Evolutionary conservation across 2,329 filamentous ascomycete genomes (phyloP).

Genomic region (Penicillium hesseltinei): DNA sequence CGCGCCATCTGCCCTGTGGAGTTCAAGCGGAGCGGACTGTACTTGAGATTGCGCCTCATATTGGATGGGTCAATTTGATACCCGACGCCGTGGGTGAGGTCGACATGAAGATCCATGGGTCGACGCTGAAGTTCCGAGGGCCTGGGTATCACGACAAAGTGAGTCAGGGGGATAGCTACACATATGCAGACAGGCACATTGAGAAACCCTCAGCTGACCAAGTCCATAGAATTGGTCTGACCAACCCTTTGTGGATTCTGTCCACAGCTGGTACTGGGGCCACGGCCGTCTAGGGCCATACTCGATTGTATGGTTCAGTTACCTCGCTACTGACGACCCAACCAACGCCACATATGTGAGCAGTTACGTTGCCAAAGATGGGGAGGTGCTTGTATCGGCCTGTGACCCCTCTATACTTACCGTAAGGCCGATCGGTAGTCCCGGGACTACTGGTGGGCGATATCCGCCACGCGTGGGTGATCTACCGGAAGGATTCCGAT

Average conservation of each 20-base stretch:
- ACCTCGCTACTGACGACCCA: slow-evolving; percentile 20
- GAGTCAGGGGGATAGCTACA: no score
- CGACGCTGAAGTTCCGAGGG: slow-evolving; percentile 35
- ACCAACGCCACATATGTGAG: slow-evolving; percentile 28
- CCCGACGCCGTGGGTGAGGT: slow-evolving; percentile 36
- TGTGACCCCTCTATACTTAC: slow-evolving; percentile 23
- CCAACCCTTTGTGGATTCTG: slow-evolving; percentile 32
- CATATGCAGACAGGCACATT: no score
- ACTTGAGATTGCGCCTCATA: slow-evolving; percentile 26
- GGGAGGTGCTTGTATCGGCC: slow-evolving; percentile 24
- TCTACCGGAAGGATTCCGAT: slow-evolving; percentile 15
- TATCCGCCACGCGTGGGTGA: slow-evolving; percentile 23
- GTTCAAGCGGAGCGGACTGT: slow-evolving; percentile 4
- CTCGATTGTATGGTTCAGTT: slow-evolving; percentile 48
- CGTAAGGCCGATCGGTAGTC: slow-evolving; percentile 12
- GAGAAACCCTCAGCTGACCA: background rate
- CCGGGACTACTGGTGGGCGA: slow-evolving; percentile 6
- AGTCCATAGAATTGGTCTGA: slow-evolving; percentile 44
- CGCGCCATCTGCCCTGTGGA: slow-evolving; percentile 19
- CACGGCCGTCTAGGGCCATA: slow-evolving; percentile 45
- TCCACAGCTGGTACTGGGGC: slow-evolving; percentile 48
- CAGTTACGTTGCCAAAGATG: slow-evolving; percentile 34
- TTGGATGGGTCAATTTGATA: slow-evolving; percentile 42
- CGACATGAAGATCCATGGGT: slow-evolving; percentile 32
- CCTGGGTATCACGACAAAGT: slow-evolving; percentile 49